Percentiles rank a stretch among this genome's conserved stretches.
Conservation (phyloP, 352 stramenopile genomes). For the Elongisporangium undulatum region DNA sequence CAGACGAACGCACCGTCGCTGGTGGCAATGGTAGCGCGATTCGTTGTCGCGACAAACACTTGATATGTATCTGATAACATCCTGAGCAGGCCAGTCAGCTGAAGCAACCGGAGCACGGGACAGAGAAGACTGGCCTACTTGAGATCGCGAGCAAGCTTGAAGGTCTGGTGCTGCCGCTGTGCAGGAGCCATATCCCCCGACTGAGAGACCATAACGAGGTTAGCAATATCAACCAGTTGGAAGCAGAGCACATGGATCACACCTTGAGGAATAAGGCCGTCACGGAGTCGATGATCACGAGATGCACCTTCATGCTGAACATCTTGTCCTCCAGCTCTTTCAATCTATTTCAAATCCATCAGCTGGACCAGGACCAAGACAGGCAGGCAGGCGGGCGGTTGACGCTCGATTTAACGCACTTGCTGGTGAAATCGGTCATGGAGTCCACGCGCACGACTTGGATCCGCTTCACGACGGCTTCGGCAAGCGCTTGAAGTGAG, state of each 20-base stretch:
- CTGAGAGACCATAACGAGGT: slow-evolving; percentile 11
- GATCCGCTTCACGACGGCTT: slow-evolving; percentile 35
- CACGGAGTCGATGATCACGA: slow-evolving; percentile 75
- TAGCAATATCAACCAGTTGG: background rate
- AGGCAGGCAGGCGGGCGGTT: background rate
- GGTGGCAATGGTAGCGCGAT: slow-evolving; percentile 43
- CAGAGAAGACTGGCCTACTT: slow-evolving; percentile 21
- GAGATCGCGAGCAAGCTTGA: slow-evolving; percentile 45
- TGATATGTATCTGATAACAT: slow-evolving; percentile 59
- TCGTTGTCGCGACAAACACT: slow-evolving; percentile 63
- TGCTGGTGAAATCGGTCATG: slow-evolving; percentile 28
- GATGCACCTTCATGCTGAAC: slow-evolving; percentile 37
- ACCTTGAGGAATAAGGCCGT: slow-evolving; percentile 61
- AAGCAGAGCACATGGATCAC: background rate
- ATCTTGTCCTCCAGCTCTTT: slow-evolving; percentile 51
- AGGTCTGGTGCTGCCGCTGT: slow-evolving; percentile 42
- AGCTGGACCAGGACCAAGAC: background rate
- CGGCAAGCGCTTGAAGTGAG: background rate
- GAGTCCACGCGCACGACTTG: slow-evolving; percentile 34
- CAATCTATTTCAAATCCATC: slow-evolving; percentile 25
- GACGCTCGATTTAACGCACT: background rate
- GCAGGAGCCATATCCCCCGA: slow-evolving; percentile 26
- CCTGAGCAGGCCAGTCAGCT: slow-evolving; percentile 14
- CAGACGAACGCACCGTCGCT: slow-evolving; percentile 12
- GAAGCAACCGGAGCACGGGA: slow-evolving; percentile 1